Evolutionary conservation across 768 basidiomycete species (phyloP).

Genomic region (Leccinum ochraceum): DNA sequence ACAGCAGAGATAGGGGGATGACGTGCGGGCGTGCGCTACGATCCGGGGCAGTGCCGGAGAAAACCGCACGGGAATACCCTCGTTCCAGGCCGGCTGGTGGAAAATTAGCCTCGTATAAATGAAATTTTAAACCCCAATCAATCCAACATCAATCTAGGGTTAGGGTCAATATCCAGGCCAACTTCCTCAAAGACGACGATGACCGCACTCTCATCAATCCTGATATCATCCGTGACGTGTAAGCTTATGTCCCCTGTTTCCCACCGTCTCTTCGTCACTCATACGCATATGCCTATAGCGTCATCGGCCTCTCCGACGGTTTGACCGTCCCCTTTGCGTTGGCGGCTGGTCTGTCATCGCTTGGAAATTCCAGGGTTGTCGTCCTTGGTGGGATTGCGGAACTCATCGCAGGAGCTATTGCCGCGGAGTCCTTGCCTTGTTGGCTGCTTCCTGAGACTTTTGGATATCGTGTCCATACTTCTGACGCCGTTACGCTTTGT

Average conservation of each 20-base stretch:
- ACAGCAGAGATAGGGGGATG: too few relatives aligned
- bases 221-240: constrained; percentile 87
- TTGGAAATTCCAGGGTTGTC: constrained; percentile 90
- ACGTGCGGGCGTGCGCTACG: too few relatives aligned
- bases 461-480: neutral
- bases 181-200: constrained; percentile 50
- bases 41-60: too few relatives aligned
- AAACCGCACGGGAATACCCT: too few relatives aligned
- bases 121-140: too few relatives aligned
- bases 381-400: constrained; percentile 94
- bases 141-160: constrained; percentile 4
- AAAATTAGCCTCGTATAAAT: too few relatives aligned
- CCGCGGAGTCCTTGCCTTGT: too few relatives aligned
- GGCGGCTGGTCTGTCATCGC: constrained; percentile 83
- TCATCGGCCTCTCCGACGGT: constrained; percentile 90
- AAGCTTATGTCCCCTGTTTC: constrained; percentile 27
- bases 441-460: too few relatives aligned
- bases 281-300: constrained; percentile 40
- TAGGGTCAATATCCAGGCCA: constrained; percentile 9
- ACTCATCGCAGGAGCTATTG: constrained; percentile 90
- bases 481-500: neutral
- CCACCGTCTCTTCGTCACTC: neutral
- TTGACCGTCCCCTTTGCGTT: constrained; percentile 91
- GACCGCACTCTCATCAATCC: constrained; percentile 83
- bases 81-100: too few relatives aligned